Base-by-base conservation (phyloP, 495 filamentous ascomycete genomes). In the Podospora pseudopauciseta region DNA sequence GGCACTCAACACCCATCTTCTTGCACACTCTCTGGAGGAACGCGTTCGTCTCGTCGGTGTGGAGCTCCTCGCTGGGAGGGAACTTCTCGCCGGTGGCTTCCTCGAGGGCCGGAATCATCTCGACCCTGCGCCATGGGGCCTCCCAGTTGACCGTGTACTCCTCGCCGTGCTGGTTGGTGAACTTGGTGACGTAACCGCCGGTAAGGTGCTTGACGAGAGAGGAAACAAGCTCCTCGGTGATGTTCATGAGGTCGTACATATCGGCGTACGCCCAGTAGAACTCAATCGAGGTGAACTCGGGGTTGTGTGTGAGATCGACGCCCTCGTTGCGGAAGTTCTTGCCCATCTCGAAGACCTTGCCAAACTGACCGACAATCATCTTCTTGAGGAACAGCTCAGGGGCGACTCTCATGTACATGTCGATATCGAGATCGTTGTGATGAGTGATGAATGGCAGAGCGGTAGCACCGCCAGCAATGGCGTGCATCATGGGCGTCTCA, bases 401-500 rank as follows among this genome's bases (percentile, higher is more conserved):
- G 2, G 95, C 96, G 70, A 98, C 70, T 53, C 78, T 87, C 87
- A 99, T 91, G 82, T 91, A 98, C 75, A 98, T 86, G 70, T 96
- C 90, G 86, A 93, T 91, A 78, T 96, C 87, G 20, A 93, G 85
- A 13, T 97, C 95, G 79, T 98, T 98, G 81, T 97, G 93, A 77
- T 95, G 90, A 2, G 95, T 97, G 67, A 90, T 83, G 79, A 98
- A 99, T 16, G 95, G 95, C 84, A 93, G 94, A 32, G 95, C 95
- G 7, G 96, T 98, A 20, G 95, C 95, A 68, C 95, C 95, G 74
- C 95, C 95, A 30, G 94, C 93, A 76, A 96, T 95, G 66, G 91
- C 87, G 74, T 97, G 96, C 89, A 99, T 92, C 88, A 98, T 96
- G 9, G 96, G 96, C 1, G 95, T 98, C 81, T 97, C 91, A n/a